Percentiles rank a stretch among this genome's conserved stretches.
phyloP scores from a whole-genome alignment of 495 filamentous ascomycete genomes.

The Penicillium steckii region DNA sequence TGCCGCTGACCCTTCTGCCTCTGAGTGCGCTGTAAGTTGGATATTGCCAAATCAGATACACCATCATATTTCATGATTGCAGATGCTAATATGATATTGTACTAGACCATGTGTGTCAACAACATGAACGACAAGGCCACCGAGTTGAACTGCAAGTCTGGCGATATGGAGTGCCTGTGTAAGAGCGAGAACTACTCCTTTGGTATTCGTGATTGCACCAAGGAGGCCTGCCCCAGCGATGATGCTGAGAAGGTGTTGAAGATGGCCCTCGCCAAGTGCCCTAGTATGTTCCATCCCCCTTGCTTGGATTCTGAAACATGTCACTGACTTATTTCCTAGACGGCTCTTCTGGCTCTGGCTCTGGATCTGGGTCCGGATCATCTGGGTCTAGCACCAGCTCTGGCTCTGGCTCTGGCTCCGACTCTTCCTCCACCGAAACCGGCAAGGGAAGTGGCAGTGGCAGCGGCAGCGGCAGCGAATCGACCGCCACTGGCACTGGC shows the following conservation, averaged over 20 bases:
- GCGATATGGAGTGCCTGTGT: conserved; percentile 70
- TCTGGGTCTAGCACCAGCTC: neutral
- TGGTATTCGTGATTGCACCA: conserved; percentile 78
- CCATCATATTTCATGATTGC: neutral
- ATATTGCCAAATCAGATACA: neutral
- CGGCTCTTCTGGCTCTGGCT: conserved; percentile 7
- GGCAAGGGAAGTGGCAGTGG: conserved; percentile 4
- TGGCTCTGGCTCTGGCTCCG: conserved; percentile 9
- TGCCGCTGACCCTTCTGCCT: conserved; percentile 29
- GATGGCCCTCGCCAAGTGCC: conserved; percentile 37
- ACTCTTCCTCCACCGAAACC: conserved; percentile 4
- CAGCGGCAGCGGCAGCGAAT: conserved; percentile 3
- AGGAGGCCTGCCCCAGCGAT: conserved; percentile 57
- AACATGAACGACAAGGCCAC: conserved; percentile 68
- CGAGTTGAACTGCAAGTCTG: conserved; percentile 55
- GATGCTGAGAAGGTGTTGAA: conserved; percentile 37
- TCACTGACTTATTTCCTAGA: conserved; percentile 3
- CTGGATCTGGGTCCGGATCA: neutral
- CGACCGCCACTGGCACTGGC: conserved; percentile 4
- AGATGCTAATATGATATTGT: conserved; percentile 10
- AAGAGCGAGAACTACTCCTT: conserved; percentile 62
- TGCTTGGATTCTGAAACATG: neutral
- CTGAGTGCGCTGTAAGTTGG: conserved; percentile 39
- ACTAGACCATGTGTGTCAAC: conserved; percentile 65
- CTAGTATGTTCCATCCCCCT: conserved; percentile 16